Percentiles rank a stretch among this genome's conserved stretches.
Evolutionary conservation across 257 asterid species (phyloP).

Genomic region (Jacaranda copaia): DNA sequence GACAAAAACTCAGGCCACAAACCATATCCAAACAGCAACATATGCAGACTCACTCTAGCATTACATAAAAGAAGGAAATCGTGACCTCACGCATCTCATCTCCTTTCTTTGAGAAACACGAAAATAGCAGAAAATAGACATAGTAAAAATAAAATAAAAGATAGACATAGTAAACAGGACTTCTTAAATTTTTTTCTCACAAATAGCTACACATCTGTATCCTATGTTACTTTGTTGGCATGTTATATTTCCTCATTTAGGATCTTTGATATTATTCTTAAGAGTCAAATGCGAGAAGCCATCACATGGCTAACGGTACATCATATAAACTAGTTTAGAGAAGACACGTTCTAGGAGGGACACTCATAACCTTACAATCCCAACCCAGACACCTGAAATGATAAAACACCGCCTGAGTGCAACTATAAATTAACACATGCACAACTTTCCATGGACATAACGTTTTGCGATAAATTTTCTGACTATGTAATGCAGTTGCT

Average conservation of each 20-base stretch:
- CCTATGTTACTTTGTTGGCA: neutral
- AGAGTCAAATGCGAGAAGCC: constrained; percentile 2
- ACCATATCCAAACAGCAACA: neutral
- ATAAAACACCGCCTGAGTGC: neutral
- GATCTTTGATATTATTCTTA: neutral
- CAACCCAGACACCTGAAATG: constrained; percentile 3
- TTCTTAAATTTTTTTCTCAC: neutral
- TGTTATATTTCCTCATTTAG: neutral
- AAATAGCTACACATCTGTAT: constrained; percentile 14
- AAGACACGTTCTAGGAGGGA: constrained; percentile 4
- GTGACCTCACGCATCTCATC: neutral
- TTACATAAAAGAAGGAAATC: neutral
- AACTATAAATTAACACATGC: neutral
- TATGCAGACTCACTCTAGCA: neutral
- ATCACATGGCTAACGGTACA: neutral
- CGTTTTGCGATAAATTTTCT: neutral
- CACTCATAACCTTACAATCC: neutral
- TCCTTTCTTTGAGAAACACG: neutral
- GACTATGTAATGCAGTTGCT: constrained; percentile 12
- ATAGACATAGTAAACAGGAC: neutral
- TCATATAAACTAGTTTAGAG: constrained; percentile 2
- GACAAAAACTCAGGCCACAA: constrained; percentile 2
- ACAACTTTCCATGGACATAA: neutral
- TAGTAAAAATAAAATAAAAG: neutral
- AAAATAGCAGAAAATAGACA: neutral